Base-by-base conservation (phyloP, 108 stramenopile genomes). In the Epithemia pelagica region DNA sequence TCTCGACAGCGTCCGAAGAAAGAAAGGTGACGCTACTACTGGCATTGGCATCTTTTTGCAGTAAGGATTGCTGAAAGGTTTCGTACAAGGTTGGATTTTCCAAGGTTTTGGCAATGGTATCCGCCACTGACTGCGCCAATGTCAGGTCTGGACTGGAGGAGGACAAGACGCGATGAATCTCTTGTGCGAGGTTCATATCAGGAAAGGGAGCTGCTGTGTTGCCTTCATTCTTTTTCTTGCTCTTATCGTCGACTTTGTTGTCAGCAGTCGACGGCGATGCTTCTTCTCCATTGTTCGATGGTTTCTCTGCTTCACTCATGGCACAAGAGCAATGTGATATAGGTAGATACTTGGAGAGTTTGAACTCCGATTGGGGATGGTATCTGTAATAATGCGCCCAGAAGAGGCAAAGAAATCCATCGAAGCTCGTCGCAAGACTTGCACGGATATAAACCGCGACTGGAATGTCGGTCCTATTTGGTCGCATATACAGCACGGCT, bases 1-100 rank as follows among this genome's bases (percentile, higher is more conserved):
- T 61, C 8, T 73, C 58, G n/a, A 88, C 62, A 25, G 78, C 70
- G 27, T 54, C 73, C 32, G 77, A 74, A 21, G 85, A 52, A 0
- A 67, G 57, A 15, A 60, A 58, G 21, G 32, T 27, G 26, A 29
- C 24, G 5, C 5, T 7, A 31, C n/a, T 24, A 3, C n/a, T 22
- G 1, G 58, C 60, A 27, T 55, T 31, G 0, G 65, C 46, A 19
- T 61, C 57, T 32, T 77, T 70, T 28, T 57, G 58, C 51, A 77
- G 57, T 31, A 28, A 51, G 10, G 78, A 62, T 19, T 59, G 28
- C 66, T 74, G 73, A 18, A 88, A 67, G 46, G 64, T 70, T 58
- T 70, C 72, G 59, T 89, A 90, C 18, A 92, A 76, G 24, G 79
- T 61, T 10, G 88, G 82, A 74, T 92, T 92, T 58, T 86, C 85